Evolutionary conservation across 169 alveolate genomes (phyloP), one percentile per base, ranked within the genome.

Genomic region (Miamiensis avidus): DNA sequence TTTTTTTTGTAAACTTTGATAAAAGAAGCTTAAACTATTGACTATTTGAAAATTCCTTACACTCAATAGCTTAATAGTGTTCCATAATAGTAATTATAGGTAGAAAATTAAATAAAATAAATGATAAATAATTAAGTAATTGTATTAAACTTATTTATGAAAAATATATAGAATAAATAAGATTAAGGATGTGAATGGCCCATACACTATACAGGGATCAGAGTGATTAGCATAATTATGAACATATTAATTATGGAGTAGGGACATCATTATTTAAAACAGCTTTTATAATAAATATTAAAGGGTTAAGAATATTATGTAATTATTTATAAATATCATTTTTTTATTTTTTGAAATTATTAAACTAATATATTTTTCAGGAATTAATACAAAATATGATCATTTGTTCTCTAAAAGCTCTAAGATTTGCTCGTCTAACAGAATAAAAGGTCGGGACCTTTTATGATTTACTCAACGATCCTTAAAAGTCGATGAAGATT

Each of bases 111-210:
- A n/a, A n/a, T n/a, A n/a, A n/a, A n/a, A n/a, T n/a, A n/a, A n/a
- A n/a, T n/a, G n/a, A n/a, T n/a, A n/a, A n/a, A n/a, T n/a, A n/a
- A n/a, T n/a, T n/a, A n/a, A n/a, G n/a, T n/a, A n/a, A n/a, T n/a
- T n/a, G n/a, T n/a, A n/a, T n/a, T n/a, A n/a, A n/a, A n/a, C n/a
- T n/a, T n/a, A n/a, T n/a, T n/a, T n/a, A n/a, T n/a, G n/a, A n/a
- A n/a, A n/a, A n/a, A n/a, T n/a, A n/a, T n/a, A n/a, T n/a, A n/a
- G n/a, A n/a, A n/a, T n/a, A n/a, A n/a, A n/a, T n/a, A n/a, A n/a
- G n/a, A n/a, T n/a, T n/a, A 77, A 29, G 64, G 27, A 34, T 33
- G 28, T 1, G 84, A 79, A 74, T 79, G 84, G 84, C 84, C 84
- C 31, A 79, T 79, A 15, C 84, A 79, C 27, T 79, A 49, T 29